A percentile compares a stretch with the other conserved stretches of the same genome.
phyloP scores from a whole-genome alignment of 164 flowering plant genomes.

The Dillenia turbinata region DNA sequence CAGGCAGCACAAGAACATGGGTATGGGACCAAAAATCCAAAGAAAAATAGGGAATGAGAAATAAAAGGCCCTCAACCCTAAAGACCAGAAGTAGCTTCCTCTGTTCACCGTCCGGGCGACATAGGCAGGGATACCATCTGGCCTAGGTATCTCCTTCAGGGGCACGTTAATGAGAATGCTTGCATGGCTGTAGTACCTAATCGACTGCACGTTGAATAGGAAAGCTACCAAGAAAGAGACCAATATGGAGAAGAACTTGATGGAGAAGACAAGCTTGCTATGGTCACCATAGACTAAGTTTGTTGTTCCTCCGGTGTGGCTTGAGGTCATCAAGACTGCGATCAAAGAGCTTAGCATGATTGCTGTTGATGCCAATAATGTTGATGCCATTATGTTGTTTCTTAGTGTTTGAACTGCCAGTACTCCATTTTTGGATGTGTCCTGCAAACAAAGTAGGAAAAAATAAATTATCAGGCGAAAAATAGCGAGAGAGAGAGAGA shows the following conservation, averaged over 20 bases:
- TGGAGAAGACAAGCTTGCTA: slow-evolving; percentile 42
- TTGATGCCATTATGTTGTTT: slow-evolving; percentile 96
- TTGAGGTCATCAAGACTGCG: slow-evolving; percentile 56
- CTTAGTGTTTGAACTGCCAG: slow-evolving; percentile 78
- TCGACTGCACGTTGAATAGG: slow-evolving; percentile 72
- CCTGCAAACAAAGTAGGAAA: slow-evolving; percentile 26
- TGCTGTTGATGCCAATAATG: slow-evolving; percentile 74
- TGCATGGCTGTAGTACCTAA: slow-evolving; percentile 84
- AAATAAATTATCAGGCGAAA: background rate
- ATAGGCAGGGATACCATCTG: slow-evolving; percentile 43
- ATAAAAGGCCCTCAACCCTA: slow-evolving; percentile 76
- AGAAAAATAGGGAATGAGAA: slow-evolving; percentile 78
- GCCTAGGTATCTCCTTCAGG: slow-evolving; percentile 27
- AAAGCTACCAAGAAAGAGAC: slow-evolving; percentile 72
- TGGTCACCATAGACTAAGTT: slow-evolving; percentile 39
- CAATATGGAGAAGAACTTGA: slow-evolving; percentile 69
- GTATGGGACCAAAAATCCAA: slow-evolving; percentile 91
- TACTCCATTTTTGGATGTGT: slow-evolving; percentile 63
- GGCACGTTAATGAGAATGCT: slow-evolving; percentile 90
- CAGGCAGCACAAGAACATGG: slow-evolving; percentile 59
- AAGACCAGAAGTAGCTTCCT: slow-evolving; percentile 84
- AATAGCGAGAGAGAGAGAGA: background rate
- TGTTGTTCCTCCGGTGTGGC: slow-evolving; percentile 1
- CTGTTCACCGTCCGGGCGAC: slow-evolving; percentile 51
- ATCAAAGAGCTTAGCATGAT: slow-evolving; percentile 79